A percentile compares a stretch with the other conserved stretches of the same genome.
These are phyloP conservation scores for Nidularia pulvinata DNA, from an alignment of 768 basidiomycete species.

Conservation along the genomic window DNA sequence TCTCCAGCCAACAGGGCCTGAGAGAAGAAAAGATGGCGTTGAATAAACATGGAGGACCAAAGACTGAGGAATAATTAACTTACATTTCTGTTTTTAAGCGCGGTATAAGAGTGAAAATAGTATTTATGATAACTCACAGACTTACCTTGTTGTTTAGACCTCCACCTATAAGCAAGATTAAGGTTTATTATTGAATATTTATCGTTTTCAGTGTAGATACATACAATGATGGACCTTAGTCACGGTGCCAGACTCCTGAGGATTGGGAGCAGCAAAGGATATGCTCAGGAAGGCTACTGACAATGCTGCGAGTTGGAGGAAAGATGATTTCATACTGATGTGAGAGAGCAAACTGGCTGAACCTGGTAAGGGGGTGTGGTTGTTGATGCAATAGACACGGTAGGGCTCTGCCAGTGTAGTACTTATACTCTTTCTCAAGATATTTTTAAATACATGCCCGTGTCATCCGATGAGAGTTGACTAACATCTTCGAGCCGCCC, in stretches of 20 bases:
- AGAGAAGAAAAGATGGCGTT: background rate
- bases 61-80: background rate
- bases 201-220: background rate
- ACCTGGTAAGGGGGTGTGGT: no score
- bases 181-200: background rate
- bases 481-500: background rate
- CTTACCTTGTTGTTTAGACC: background rate
- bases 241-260: background rate
- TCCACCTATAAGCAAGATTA: background rate
- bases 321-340: background rate
- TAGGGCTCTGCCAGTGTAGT: background rate
- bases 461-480: background rate
- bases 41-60: background rate
- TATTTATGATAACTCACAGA: background rate
- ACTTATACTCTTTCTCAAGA: background rate
- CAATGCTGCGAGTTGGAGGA: background rate
- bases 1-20: background rate
- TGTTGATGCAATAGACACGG: background rate
- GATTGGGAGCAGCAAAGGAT: background rate
- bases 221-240: background rate
- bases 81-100: background rate
- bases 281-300: background rate
- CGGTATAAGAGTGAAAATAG: background rate
- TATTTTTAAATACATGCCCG: background rate
- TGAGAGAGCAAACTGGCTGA: no score